Evolutionary conservation across 2,329 filamentous ascomycete species (phyloP).

Genomic region (Colletotrichum sp.): DNA sequence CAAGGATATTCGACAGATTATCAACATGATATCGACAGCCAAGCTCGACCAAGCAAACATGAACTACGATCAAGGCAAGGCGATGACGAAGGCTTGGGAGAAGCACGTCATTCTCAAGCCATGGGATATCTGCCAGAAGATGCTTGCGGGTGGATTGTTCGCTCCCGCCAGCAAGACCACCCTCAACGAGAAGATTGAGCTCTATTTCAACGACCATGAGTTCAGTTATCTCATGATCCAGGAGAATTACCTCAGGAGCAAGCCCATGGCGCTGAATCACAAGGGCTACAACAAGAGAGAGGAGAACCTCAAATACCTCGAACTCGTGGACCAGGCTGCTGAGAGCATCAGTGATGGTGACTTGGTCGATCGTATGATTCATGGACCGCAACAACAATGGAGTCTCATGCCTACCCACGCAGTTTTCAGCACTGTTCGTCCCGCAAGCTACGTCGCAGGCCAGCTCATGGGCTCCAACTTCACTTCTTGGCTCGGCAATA

Average conservation of each 20-base stretch:
- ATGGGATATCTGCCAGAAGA: conserved; percentile 96
- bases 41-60: conserved; percentile 85
- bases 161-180: conserved; percentile 81
- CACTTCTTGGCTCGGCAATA: conserved; percentile 92
- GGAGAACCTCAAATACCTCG: conserved; percentile 79
- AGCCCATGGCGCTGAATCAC: conserved; percentile 68
- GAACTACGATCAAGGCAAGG: conserved; percentile 84
- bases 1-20: conserved; percentile 95
- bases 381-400: conserved; percentile 98
- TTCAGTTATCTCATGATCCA: conserved; percentile 98
- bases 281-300: conserved; percentile 68
- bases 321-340: conserved; percentile 85
- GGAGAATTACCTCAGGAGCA: conserved; percentile 92
- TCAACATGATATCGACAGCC: conserved; percentile 97
- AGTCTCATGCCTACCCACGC: conserved; percentile 97
- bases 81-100: conserved; percentile 98
- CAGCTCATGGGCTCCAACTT: conserved; percentile 78
- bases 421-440: conserved; percentile 91
- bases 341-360: conserved; percentile 98
- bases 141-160: conserved; percentile 88
- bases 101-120: conserved; percentile 97
- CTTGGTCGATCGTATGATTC: conserved; percentile 96
- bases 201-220: conserved; percentile 99
- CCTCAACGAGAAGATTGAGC: conserved; percentile 95
- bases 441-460: conserved; percentile 85